Conservation (phyloP, 345 rosid species). For the Psidium guajava region DNA sequence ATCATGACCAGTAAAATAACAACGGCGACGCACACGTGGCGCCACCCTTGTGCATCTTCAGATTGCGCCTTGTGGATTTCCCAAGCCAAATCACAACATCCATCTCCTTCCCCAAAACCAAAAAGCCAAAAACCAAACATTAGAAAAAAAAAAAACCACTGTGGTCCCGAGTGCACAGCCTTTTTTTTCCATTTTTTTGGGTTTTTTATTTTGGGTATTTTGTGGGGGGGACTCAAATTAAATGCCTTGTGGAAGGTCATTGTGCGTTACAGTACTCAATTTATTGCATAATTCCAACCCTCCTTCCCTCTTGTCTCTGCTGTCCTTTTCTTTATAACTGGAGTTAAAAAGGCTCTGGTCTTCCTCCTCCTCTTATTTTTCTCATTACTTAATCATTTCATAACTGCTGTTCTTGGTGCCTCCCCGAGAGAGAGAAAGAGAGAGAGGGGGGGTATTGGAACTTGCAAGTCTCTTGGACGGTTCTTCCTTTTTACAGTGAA, state of each 20-base stretch:
- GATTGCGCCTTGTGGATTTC: conserved; percentile 16
- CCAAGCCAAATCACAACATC: neutral
- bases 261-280: neutral
- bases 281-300: neutral
- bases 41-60: neutral
- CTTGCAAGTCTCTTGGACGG: neutral
- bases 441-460: neutral
- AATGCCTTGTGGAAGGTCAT: neutral
- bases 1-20: conserved; percentile 1
- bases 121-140: neutral
- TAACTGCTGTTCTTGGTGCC: neutral
- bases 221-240: neutral
- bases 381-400: neutral
- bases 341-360: conserved; percentile 3
- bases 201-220: neutral
- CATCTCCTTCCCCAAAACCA: neutral
- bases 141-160: neutral
- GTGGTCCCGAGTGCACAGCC: neutral
- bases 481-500: neutral
- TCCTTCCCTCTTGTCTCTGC: neutral
- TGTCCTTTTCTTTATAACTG: conserved; percentile 3
- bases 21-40: conserved; percentile 5
- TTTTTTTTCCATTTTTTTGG: neutral
- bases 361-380: neutral
- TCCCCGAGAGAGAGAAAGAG: neutral